phyloP scores from a whole-genome alignment of 2,329 filamentous ascomycete genomes.

The Hypoxylon sp. region DNA sequence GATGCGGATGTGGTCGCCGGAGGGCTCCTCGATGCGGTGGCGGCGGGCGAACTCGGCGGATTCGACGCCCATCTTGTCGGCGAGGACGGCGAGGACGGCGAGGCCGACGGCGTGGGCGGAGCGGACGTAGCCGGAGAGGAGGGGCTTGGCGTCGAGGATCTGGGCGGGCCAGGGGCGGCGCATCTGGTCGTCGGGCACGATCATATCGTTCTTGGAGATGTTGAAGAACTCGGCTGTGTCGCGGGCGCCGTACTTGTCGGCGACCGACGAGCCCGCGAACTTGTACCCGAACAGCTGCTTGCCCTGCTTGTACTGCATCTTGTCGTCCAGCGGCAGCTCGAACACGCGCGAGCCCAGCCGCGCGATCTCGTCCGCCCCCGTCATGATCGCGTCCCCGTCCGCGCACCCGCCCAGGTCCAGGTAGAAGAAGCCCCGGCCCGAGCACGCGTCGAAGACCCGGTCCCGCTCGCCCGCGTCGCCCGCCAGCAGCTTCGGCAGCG shows the following conservation, averaged over 20 bases:
- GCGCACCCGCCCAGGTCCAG: slow-evolving; percentile 38
- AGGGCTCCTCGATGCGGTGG: slow-evolving; percentile 43
- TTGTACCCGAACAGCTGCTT: slow-evolving; percentile 47
- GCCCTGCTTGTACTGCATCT: slow-evolving; percentile 37
- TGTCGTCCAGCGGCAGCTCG: slow-evolving; percentile 41
- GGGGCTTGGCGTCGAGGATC: slow-evolving; percentile 34
- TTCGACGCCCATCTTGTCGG: slow-evolving; percentile 41
- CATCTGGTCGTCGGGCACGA: slow-evolving; percentile 37
- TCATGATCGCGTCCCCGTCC: slow-evolving; percentile 34
- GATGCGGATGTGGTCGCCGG: slow-evolving; percentile 47
- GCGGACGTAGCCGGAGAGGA: slow-evolving; percentile 42
- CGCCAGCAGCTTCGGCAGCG: slow-evolving; percentile 39
- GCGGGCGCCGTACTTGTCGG: slow-evolving; percentile 40
- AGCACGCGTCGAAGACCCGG: slow-evolving; percentile 41
- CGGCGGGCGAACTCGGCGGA: slow-evolving; percentile 37
- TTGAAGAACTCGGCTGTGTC: slow-evolving; percentile 49
- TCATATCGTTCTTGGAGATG: slow-evolving; percentile 46
- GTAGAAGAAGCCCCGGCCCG: slow-evolving; percentile 46
- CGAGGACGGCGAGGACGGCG: slow-evolving; percentile 42
- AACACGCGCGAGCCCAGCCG: slow-evolving; percentile 40
- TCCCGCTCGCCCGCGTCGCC: slow-evolving; percentile 33
- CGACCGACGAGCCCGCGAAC: slow-evolving; percentile 40
- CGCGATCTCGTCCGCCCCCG: slow-evolving; percentile 36
- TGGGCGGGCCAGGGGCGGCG: slow-evolving; percentile 40
- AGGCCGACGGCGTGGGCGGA: slow-evolving; percentile 44